These are phyloP conservation scores for Diaporthe ampelina DNA, from an alignment of 2,329 filamentous ascomycete genomes.

Conservation along the genomic window DNA sequence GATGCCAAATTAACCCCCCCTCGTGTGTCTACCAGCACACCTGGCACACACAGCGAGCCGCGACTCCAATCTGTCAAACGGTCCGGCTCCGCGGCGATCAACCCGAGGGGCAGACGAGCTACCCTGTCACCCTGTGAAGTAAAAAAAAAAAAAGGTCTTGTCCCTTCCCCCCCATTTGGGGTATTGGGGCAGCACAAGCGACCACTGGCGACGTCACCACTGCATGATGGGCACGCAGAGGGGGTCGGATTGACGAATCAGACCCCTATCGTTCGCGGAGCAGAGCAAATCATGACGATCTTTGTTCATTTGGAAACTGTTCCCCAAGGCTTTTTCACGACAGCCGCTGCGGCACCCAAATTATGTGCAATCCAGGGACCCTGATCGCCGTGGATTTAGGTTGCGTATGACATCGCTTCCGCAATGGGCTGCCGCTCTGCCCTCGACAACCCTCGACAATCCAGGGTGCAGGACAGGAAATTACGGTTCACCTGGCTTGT, in stretches of 20 bases:
- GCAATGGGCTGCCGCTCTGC: too few species aligned
- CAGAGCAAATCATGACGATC: constrained; percentile 27
- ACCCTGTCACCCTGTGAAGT: constrained; percentile 19
- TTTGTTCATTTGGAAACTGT: constrained; percentile 27
- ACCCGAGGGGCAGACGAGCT: background rate
- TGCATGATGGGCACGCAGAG: constrained; percentile 26
- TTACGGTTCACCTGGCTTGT: constrained; percentile 23
- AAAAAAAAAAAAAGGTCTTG: background rate
- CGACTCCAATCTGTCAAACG: background rate
- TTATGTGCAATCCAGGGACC: constrained; percentile 9
- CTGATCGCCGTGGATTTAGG: background rate
- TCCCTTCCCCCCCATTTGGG: constrained; percentile 14
- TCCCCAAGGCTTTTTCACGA: constrained; percentile 13
- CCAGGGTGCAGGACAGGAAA: constrained; percentile 2
- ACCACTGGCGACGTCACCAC: constrained; percentile 21
- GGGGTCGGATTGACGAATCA: constrained; percentile 22
- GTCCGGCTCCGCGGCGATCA: constrained; percentile 29
- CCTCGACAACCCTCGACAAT: background rate
- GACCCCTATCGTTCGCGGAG: constrained; percentile 9
- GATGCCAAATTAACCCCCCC: background rate
- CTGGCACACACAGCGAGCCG: background rate
- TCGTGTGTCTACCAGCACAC: constrained; percentile 2
- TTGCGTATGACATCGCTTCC: constrained; percentile 20
- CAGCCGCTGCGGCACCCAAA: constrained; percentile 8
- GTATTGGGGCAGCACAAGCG: background rate